Evolutionary conservation across 179 eudicot species (phyloP).

Genomic region (Carnegiea gigantea): DNA sequence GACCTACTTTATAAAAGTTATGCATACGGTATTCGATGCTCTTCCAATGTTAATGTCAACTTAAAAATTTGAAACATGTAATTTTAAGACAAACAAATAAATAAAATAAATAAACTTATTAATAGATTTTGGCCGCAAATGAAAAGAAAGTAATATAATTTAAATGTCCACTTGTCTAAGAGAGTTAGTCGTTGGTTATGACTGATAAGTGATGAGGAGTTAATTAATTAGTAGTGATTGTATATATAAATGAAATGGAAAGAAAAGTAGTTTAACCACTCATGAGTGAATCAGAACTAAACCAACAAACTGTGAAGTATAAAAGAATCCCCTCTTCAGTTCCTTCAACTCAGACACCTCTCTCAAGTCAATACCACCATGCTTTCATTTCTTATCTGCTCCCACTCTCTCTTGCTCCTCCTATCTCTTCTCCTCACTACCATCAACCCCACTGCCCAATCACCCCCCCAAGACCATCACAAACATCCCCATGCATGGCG

Average conservation of each 20-base stretch:
- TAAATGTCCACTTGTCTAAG: neutral
- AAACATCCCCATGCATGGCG: conserved; percentile 40
- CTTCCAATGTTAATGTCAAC: no score
- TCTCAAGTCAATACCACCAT: conserved; percentile 5
- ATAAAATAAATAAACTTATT: neutral
- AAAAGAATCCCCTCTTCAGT: conserved; percentile 2
- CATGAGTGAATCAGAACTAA: neutral
- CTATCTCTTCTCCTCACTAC: conserved; percentile 22
- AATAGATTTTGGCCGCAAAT: neutral
- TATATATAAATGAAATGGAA: neutral
- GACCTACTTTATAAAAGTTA: no score
- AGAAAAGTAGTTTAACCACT: conserved; percentile 19
- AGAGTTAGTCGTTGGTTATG: conserved; percentile 6
- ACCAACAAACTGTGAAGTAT: neutral
- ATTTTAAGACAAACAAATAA: no score
- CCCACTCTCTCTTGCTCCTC: conserved; percentile 31
- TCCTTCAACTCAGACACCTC: neutral
- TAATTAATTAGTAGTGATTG: neutral
- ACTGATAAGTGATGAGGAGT: conserved; percentile 16
- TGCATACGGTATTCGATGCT: no score
- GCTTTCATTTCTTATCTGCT: conserved; percentile 17
- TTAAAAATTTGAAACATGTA: no score
- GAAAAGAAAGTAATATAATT: neutral
- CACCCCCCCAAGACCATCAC: conserved; percentile 15
- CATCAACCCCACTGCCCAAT: conserved; percentile 14